phyloP scores from a whole-genome alignment of 805 yeast species.

The Teunomyces barrocoloradensis region DNA sequence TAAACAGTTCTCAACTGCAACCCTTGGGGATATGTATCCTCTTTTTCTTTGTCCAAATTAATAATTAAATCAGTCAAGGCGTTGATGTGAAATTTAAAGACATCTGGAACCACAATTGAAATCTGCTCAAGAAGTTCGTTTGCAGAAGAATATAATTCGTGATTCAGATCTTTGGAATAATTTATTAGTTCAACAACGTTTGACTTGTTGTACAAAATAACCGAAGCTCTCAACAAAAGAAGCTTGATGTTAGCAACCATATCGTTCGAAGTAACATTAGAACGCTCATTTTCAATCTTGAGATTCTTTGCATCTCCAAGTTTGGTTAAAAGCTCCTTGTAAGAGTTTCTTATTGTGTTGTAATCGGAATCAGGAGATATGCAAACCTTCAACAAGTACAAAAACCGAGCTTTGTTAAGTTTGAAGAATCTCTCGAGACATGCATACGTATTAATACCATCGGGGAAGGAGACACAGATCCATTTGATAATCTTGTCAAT shows the following conservation, averaged over 20 bases:
- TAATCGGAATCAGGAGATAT: constrained; percentile 58
- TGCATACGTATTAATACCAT: constrained; percentile 43
- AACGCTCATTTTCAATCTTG: constrained; percentile 26
- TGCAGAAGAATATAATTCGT: constrained; percentile 34
- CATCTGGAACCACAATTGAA: constrained; percentile 59
- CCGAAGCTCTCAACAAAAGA: constrained; percentile 59
- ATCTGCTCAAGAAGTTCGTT: constrained; percentile 58
- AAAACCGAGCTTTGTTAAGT: constrained; percentile 57
- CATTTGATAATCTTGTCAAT: constrained; percentile 57
- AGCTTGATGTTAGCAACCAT: constrained; percentile 54
- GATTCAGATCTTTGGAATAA: constrained; percentile 35
- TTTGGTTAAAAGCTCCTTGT: constrained; percentile 60
- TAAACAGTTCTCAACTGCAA: constrained; percentile 57
- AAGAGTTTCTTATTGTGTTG: constrained; percentile 55
- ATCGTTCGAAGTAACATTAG: constrained; percentile 42
- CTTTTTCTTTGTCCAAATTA: constrained; percentile 14
- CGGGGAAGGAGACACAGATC: constrained; percentile 60
- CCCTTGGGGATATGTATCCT: constrained; percentile 19
- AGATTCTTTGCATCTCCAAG: constrained; percentile 52
- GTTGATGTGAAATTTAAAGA: constrained; percentile 58
- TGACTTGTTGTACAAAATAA: constrained; percentile 61
- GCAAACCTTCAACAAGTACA: constrained; percentile 54
- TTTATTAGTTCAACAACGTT: constrained; percentile 56
- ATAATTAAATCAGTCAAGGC: constrained; percentile 43
- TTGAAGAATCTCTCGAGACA: constrained; percentile 53